A percentile compares a stretch with the other conserved stretches of the same genome.
Evolutionary conservation across 208 protist genomes (phyloP).

Genomic region (Leptomonas pyrrhocoris): DNA sequence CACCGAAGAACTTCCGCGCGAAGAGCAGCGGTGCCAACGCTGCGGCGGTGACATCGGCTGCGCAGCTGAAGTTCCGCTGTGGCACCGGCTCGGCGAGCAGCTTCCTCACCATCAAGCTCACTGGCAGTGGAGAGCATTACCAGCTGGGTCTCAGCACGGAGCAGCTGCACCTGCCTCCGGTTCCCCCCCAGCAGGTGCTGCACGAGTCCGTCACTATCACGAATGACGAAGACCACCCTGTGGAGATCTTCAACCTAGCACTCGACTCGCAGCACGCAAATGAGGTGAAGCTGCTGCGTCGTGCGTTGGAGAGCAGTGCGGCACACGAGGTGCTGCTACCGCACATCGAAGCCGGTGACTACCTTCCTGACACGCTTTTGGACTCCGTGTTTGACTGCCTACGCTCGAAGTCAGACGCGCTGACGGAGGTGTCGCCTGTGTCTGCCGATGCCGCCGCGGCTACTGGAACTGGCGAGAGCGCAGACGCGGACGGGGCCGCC

Average conservation of each 20-base stretch:
- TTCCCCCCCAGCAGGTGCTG: conserved; percentile 73
- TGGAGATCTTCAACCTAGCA: conserved; percentile 91
- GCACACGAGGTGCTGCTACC: conserved; percentile 70
- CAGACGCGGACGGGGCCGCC: neutral
- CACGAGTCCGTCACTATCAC: conserved; percentile 70
- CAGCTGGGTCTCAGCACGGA: conserved; percentile 52
- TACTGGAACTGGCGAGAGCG: neutral
- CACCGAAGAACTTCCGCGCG: conserved; percentile 22
- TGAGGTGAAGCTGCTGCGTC: conserved; percentile 73
- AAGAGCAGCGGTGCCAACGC: neutral
- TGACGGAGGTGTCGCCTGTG: conserved; percentile 8
- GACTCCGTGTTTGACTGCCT: conserved; percentile 65
- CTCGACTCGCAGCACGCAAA: conserved; percentile 73
- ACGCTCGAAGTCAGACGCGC: conserved; percentile 21
- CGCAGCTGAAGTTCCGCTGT: conserved; percentile 62
- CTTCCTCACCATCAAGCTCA: conserved; percentile 50
- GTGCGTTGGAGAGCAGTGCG: conserved; percentile 29
- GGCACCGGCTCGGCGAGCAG: conserved; percentile 52
- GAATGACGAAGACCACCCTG: conserved; percentile 81
- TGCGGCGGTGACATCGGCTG: conserved; percentile 14
- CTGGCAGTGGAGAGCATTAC: conserved; percentile 37
- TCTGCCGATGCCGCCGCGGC: neutral
- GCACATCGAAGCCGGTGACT: conserved; percentile 59
- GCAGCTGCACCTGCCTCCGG: conserved; percentile 65
- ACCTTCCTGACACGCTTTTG: conserved; percentile 69